Base-by-base conservation (phyloP, 495 filamentous ascomycete species). In the Hypoxylon intermedium region DNA sequence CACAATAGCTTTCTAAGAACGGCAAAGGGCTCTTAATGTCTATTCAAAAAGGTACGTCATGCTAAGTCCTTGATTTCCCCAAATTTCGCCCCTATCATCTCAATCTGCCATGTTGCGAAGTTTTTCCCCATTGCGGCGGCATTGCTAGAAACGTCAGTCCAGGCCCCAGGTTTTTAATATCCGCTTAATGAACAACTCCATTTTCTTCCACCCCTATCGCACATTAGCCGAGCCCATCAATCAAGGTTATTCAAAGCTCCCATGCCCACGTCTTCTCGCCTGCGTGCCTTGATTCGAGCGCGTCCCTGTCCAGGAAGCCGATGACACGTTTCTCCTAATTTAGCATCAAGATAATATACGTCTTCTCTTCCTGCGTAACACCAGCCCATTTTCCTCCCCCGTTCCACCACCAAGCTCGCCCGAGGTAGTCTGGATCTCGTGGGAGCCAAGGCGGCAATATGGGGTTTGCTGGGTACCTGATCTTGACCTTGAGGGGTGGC, bases 131-230 rank as follows among this genome's bases (percentile, higher is more conserved):
- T 47, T 23, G 6, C 46, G 42, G 15, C 36, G n/a, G 34, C 5
- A 34, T 21, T 31, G 53, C 43, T 13, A 50, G 16, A 44, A 15
- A 43, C 9, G 20, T 38, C 30, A 65, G 46, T 60, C 56, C 48
- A 60, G 62, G 48, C 62, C 52, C 52, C 56, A 33, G 56, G 26
- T 47, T 56, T 64, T 57, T 60, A 65, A 65, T 65, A 60, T 65
- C 62, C 56, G 56, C 62, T 57, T 60, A 65, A 65, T 65, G 38
- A 57, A 60, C 46, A 19, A 47, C 51, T 45, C 19, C 62, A 55
- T 24, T 43, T 60, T 65, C 40, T 56, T 55, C 38, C 46, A 65
- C 26, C 41, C 23, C 46, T 16, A 56, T 31, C 45, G 42, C 18
- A 60, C 6, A 65, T 65, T 65, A 65, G 62, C 62, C 62, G 62